Evolutionary conservation across 2,329 filamentous ascomycete species (phyloP).

Genomic region (Botrytis medusae): DNA sequence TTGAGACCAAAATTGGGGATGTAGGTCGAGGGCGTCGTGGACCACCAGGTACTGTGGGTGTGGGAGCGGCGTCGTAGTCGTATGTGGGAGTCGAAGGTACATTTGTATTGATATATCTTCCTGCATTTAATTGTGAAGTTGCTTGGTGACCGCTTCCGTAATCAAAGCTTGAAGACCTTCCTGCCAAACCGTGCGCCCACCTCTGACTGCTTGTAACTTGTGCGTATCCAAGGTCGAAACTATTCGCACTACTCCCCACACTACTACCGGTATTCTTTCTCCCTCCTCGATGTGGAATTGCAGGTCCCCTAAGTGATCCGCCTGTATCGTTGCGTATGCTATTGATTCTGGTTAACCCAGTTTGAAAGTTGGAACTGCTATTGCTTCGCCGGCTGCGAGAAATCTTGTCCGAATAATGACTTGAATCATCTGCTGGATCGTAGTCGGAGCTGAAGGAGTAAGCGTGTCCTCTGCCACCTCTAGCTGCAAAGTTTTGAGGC

Average conservation of each 20-base stretch:
- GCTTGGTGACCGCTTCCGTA: conserved; percentile 50
- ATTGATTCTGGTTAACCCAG: conserved; percentile 60
- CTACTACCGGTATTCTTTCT: conserved; percentile 57
- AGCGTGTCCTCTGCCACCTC: conserved; percentile 41
- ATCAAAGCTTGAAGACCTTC: conserved; percentile 74
- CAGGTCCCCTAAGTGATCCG: conserved; percentile 36
- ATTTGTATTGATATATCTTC: conserved; percentile 32
- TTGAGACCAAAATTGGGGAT: conserved; percentile 40
- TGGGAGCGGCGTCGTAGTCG: conserved; percentile 79
- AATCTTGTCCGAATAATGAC: conserved; percentile 50
- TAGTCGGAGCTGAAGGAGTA: conserved; percentile 64
- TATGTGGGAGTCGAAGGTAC: conserved; percentile 36
- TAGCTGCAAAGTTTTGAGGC: conserved; percentile 33
- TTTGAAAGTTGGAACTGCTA: conserved; percentile 72
- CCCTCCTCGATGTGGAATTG: conserved; percentile 48
- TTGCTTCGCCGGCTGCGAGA: conserved; percentile 71
- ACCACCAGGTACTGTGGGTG: conserved; percentile 78
- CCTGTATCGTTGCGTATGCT: conserved; percentile 50
- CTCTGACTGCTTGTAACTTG: conserved; percentile 59
- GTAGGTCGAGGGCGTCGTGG: conserved; percentile 58
- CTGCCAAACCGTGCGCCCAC: conserved; percentile 49
- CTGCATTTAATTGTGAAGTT: conserved; percentile 38
- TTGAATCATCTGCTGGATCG: conserved; percentile 55
- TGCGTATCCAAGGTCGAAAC: conserved; percentile 63
- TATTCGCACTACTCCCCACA: conserved; percentile 67